Evolutionary conservation across 2,329 filamentous ascomycete genomes (phyloP).

Genomic region (Penicillium sp.): DNA sequence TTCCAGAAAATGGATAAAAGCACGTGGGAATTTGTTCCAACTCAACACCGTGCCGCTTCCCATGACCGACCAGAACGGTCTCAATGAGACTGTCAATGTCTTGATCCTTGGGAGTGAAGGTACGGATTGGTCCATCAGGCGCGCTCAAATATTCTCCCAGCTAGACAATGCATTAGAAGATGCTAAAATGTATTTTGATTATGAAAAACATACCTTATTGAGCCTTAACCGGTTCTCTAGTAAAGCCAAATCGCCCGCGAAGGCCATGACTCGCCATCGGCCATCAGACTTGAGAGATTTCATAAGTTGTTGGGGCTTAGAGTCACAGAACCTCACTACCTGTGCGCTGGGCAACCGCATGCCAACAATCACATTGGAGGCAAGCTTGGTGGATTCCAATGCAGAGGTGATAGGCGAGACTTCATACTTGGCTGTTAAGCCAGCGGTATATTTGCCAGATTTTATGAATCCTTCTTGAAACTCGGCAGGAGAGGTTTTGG

Average conservation of each 20-base stretch:
- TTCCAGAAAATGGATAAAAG: slow-evolving; percentile 58
- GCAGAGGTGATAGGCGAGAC: slow-evolving; percentile 49
- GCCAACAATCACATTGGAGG: slow-evolving; percentile 42
- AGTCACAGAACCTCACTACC: slow-evolving; percentile 61
- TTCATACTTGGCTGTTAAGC: slow-evolving; percentile 57
- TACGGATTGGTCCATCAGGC: slow-evolving; percentile 41
- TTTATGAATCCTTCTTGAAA: slow-evolving; percentile 60
- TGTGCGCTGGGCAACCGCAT: slow-evolving; percentile 56
- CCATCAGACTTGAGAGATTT: slow-evolving; percentile 53
- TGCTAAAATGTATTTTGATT: not conserved
- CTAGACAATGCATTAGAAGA: slow-evolving; percentile 23
- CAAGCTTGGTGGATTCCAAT: slow-evolving; percentile 36
- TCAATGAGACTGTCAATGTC: slow-evolving; percentile 60
- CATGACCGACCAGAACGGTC: slow-evolving; percentile 54
- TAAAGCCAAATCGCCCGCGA: slow-evolving; percentile 45
- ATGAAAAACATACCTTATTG: slow-evolving; percentile 37
- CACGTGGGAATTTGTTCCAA: slow-evolving; percentile 54
- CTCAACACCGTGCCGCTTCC: slow-evolving; percentile 50
- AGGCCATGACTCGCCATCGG: slow-evolving; percentile 53
- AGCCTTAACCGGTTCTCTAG: slow-evolving; percentile 32
- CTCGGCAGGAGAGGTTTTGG: slow-evolving; percentile 46
- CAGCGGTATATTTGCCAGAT: slow-evolving; percentile 60
- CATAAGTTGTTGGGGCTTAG: slow-evolving; percentile 55
- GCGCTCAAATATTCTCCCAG: slow-evolving; percentile 44
- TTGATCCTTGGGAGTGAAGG: slow-evolving; percentile 44